Evolutionary conservation across 768 basidiomycete species (phyloP).

Genomic region (Lentinula raphanica): DNA sequence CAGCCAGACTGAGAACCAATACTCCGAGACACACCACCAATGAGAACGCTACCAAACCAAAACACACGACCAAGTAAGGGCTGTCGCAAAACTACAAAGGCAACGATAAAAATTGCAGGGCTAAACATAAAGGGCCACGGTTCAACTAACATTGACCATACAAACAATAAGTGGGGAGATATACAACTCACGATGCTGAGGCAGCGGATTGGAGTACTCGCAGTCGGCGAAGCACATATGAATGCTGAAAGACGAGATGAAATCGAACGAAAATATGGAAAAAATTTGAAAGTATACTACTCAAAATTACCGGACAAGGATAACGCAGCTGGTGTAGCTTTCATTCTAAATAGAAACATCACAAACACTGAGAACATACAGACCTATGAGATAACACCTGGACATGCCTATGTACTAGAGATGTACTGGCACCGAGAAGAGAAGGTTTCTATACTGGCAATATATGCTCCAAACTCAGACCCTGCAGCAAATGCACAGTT

Average conservation of each 20-base stretch:
- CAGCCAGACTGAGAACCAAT: no score
- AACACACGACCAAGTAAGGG: no score
- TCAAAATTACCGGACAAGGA: constrained; percentile 13
- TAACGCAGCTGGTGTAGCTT: constrained; percentile 25
- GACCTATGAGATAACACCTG: constrained; percentile 17
- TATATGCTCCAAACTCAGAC: constrained; percentile 31
- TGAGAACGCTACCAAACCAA: no score
- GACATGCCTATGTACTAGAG: constrained; percentile 18
- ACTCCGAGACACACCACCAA: no score
- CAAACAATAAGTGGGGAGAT: constrained; percentile 10
- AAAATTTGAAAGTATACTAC: constrained; percentile 15
- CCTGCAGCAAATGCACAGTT: constrained; percentile 21
- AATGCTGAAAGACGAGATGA: constrained; percentile 3
- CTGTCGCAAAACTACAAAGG: no score
- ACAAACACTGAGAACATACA: constrained; percentile 13
- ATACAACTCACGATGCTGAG: constrained; percentile 16
- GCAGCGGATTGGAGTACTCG: constrained; percentile 22
- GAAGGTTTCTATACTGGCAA: constrained; percentile 21
- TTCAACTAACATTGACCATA: not conserved
- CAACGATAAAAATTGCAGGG: no score
- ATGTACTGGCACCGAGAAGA: no score
- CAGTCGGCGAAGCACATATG: constrained; percentile 29
- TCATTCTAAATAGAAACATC: constrained; percentile 27
- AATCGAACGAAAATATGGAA: constrained; percentile 3
- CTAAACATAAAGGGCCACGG: constrained; percentile 12